Evolutionary conservation across 2,329 filamentous ascomycete species (phyloP).

Genomic region (Didymella pomorum): DNA sequence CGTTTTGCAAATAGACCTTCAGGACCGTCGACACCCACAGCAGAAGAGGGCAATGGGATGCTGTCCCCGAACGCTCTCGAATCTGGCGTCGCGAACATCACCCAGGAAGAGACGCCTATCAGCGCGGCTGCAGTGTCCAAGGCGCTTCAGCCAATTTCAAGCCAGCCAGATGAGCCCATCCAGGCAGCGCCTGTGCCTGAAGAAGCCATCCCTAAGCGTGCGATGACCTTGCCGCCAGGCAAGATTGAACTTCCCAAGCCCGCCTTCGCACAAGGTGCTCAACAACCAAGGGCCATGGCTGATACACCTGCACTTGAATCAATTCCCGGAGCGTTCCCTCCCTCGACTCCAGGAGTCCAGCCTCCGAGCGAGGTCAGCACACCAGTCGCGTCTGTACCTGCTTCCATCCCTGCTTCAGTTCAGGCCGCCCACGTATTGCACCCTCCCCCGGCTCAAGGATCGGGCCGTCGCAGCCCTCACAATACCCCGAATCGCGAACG

Average conservation of each 20-base stretch:
- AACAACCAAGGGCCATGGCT: conserved; percentile 33
- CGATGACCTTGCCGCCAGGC: conserved; percentile 32
- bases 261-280: conserved; percentile 25
- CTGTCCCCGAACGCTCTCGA: conserved; percentile 29
- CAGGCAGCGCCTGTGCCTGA: conserved; percentile 15
- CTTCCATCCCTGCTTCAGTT: conserved; percentile 12
- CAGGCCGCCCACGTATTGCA: conserved; percentile 33
- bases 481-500: conserved; percentile 43
- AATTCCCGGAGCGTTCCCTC: conserved; percentile 69
- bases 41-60: conserved; percentile 40
- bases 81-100: conserved; percentile 20
- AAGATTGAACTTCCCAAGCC: conserved; percentile 39
- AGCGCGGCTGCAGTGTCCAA: conserved; percentile 15
- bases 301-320: conserved; percentile 38
- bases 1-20: conserved; percentile 57
- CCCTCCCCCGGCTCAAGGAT: conserved; percentile 28
- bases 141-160: conserved; percentile 13
- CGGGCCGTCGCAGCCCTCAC: conserved; percentile 33
- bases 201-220: conserved; percentile 24
- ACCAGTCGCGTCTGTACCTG: conserved; percentile 32
- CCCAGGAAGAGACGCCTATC: conserved; percentile 20
- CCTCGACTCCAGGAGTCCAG: conserved; percentile 55
- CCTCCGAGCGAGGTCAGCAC: conserved; percentile 52
- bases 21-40: conserved; percentile 60
- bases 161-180: conserved; percentile 1